phyloP scores from a whole-genome alignment of 169 alveolate species.

The Prorocentrum cordatum region DNA sequence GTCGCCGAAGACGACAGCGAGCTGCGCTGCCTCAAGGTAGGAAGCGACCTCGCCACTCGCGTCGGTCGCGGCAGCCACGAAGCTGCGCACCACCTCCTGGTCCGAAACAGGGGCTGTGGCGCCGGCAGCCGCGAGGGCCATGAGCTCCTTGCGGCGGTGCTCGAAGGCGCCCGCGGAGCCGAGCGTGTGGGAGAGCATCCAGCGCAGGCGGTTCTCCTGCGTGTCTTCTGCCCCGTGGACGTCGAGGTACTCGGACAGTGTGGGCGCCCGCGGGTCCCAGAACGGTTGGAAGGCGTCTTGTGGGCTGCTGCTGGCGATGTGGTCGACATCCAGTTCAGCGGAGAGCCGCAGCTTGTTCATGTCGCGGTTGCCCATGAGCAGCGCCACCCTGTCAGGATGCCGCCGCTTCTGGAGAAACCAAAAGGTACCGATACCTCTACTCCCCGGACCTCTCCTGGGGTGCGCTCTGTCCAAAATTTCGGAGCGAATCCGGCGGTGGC shows the following conservation, averaged over 20 bases:
- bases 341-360: conserved; percentile 53
- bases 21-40: conserved; percentile 10
- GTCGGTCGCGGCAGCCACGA: not conserved
- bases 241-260: not conserved
- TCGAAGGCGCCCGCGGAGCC: conserved; percentile 10
- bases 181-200: conserved; percentile 21
- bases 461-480: too few species aligned
- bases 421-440: too few species aligned
- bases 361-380: conserved; percentile 55
- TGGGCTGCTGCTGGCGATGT: not conserved
- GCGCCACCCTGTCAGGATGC: conserved; percentile 8
- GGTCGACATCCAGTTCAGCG: conserved; percentile 16
- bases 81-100: conserved; percentile 6
- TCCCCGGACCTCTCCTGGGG: too few species aligned
- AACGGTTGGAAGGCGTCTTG: not conserved
- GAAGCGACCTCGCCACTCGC: not conserved
- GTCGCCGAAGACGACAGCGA: conserved; percentile 6
- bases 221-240: too few species aligned
- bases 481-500: too few species aligned
- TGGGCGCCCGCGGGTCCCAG: conserved; percentile 25
- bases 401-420: not conserved
- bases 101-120: not conserved
- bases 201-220: not conserved
- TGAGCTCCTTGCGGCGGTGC: not conserved
- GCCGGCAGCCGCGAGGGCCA: not conserved